Evolutionary conservation across 2,329 filamentous ascomycete genomes (phyloP).

Genomic region (Corinectria fuckeliana): DNA sequence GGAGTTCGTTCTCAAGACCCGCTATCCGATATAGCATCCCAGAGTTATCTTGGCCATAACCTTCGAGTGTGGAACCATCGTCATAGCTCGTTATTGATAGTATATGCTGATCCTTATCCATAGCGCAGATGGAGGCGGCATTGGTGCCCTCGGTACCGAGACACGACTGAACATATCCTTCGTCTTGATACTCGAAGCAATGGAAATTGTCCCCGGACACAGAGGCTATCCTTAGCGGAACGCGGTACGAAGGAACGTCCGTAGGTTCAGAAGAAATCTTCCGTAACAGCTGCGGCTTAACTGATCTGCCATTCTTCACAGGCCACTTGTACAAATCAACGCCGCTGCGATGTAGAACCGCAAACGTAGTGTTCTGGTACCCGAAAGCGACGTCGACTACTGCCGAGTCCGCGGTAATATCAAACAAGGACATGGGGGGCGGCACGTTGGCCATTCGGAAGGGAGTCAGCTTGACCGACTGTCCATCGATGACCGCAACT

Average conservation of each 20-base stretch:
- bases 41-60: constrained; percentile 54
- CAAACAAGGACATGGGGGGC: constrained; percentile 88
- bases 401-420: constrained; percentile 67
- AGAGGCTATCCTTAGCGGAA: constrained; percentile 44
- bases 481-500: constrained; percentile 85
- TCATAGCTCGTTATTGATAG: constrained; percentile 44
- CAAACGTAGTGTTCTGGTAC: constrained; percentile 68
- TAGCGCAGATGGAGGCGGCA: constrained; percentile 20
- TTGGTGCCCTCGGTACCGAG: constrained; percentile 25
- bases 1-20: constrained; percentile 40
- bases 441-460: constrained; percentile 85
- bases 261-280: constrained; percentile 47
- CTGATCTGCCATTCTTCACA: constrained; percentile 60
- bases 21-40: constrained; percentile 54
- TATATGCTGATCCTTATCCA: constrained; percentile 32
- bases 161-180: constrained; percentile 32
- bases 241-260: constrained; percentile 26
- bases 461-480: constrained; percentile 80
- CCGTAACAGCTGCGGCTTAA: constrained; percentile 50
- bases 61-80: constrained; percentile 37
- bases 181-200: constrained; percentile 41
- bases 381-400: constrained; percentile 79
- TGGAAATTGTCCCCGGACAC: constrained; percentile 38
- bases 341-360: constrained; percentile 71
- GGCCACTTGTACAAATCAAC: constrained; percentile 76